A percentile compares a stretch with the other conserved stretches of the same genome.
phyloP scores from a whole-genome alignment of 2,329 filamentous ascomycete species.

The Phoma sp. region DNA sequence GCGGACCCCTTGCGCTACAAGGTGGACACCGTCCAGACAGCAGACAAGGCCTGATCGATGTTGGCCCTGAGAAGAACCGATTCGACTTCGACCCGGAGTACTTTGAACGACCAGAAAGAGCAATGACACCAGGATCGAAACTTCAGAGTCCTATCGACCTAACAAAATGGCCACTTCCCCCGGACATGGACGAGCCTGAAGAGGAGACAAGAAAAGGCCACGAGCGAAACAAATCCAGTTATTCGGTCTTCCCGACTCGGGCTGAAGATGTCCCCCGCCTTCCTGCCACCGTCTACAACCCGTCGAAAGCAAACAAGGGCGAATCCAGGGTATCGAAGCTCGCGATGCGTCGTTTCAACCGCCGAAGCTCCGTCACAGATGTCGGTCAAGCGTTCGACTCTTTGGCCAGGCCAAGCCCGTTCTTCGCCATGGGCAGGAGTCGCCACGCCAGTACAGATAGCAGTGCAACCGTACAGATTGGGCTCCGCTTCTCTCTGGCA shows the following conservation, averaged over 20 bases:
- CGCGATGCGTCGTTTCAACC: conserved; percentile 40
- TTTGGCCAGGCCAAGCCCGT: conserved; percentile 47
- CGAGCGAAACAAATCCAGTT: conserved; percentile 41
- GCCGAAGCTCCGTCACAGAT: conserved; percentile 46
- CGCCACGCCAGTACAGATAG: conserved; percentile 61
- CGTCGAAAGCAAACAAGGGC: conserved; percentile 25
- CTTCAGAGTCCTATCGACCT: conserved; percentile 39
- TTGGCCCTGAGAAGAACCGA: conserved; percentile 47
- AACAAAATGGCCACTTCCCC: conserved; percentile 47
- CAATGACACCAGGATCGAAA: conserved; percentile 39
- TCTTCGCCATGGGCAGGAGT: conserved; percentile 37
- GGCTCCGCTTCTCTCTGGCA: conserved; percentile 67
- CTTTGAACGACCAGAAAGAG: conserved; percentile 41
- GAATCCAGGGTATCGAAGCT: conserved; percentile 36
- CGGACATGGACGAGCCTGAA: conserved; percentile 32
- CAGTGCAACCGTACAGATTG: conserved; percentile 74
- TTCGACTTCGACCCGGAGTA: conserved; percentile 44
- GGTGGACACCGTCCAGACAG: conserved; percentile 42
- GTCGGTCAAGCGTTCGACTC: conserved; percentile 46
- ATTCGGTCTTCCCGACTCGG: conserved; percentile 49
- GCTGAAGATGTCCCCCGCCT: conserved; percentile 49
- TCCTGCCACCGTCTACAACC: conserved; percentile 48
- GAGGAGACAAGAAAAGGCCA: conserved; percentile 24
- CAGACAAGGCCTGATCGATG: conserved; percentile 45
- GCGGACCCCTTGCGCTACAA: conserved; percentile 44